Percentiles rank a stretch among this genome's conserved stretches.
Evolutionary conservation across 106 monocot genomes (phyloP).

Genomic region (Dioscorea alata): DNA sequence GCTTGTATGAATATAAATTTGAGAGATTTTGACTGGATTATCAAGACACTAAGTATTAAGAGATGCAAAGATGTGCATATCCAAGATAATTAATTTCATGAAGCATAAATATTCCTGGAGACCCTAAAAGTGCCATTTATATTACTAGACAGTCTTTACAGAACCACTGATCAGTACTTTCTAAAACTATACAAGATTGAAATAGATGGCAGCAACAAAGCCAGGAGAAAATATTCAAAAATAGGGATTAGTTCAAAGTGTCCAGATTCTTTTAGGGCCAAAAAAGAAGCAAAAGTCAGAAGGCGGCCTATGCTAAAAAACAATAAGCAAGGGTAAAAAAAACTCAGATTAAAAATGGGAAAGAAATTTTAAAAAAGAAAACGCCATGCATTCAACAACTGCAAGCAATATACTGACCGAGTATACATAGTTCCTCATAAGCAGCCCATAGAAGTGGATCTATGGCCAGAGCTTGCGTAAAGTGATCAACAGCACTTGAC

Average conservation of each 20-base stretch:
- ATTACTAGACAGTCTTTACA: too few relatives aligned
- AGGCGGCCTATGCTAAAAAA: background rate
- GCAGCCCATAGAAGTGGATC: conserved; percentile 98
- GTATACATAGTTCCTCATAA: conserved; percentile 85
- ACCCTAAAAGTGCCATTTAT: too few relatives aligned
- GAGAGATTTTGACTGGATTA: too few relatives aligned
- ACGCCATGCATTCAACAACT: background rate
- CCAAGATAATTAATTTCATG: too few relatives aligned
- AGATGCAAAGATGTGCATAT: too few relatives aligned
- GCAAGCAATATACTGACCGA: conserved; percentile 44
- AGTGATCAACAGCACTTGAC: conserved; percentile 63
- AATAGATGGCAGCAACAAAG: too few relatives aligned
- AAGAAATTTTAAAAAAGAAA: background rate
- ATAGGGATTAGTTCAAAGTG: background rate
- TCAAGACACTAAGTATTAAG: too few relatives aligned
- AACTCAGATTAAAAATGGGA: background rate
- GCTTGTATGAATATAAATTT: too few relatives aligned
- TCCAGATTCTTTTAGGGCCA: background rate
- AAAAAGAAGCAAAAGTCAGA: background rate
- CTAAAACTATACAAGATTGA: too few relatives aligned
- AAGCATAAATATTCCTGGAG: too few relatives aligned
- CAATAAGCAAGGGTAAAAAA: background rate
- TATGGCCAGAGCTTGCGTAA: conserved; percentile 65
- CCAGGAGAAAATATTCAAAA: too few relatives aligned
- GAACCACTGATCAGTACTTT: too few relatives aligned